Conservation (phyloP, 345 rosid genomes). For the Eucalyptus marginata region DNA sequence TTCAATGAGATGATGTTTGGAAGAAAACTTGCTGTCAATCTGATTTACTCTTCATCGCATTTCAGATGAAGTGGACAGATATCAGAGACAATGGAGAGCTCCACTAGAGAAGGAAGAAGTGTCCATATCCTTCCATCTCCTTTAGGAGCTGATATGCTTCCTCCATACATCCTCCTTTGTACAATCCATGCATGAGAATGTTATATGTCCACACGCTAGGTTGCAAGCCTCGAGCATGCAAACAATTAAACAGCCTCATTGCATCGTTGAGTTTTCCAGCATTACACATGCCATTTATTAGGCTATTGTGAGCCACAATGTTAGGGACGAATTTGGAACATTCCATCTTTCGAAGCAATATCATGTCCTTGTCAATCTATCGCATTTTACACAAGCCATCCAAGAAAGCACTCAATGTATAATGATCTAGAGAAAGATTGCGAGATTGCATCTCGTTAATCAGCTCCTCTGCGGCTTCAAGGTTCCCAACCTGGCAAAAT, state of each 20-base stretch:
- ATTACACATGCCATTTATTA: constrained; percentile 19
- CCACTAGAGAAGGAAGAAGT: background rate
- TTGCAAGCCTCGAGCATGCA: background rate
- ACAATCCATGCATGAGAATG: too few relatives aligned
- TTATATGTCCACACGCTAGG: background rate
- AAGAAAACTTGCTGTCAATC: background rate
- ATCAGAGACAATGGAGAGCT: background rate
- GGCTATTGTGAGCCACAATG: constrained; percentile 3
- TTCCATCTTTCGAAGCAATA: background rate
- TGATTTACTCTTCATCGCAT: background rate
- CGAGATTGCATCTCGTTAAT: too few relatives aligned
- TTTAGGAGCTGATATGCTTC: background rate
- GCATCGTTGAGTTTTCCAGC: constrained; percentile 5
- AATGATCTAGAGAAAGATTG: too few relatives aligned
- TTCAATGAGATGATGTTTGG: background rate
- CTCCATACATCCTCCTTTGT: background rate
- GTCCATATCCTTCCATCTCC: constrained; percentile 6
- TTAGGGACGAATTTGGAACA: background rate
- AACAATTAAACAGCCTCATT: background rate
- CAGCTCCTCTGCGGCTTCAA: too few relatives aligned
- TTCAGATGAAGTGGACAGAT: background rate
- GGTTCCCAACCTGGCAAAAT: too few relatives aligned
- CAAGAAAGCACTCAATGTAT: too few relatives aligned
- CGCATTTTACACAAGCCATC: too few relatives aligned
- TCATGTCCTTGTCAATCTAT: background rate